A percentile compares a stretch with the other conserved stretches of the same genome.
phyloP scores from a whole-genome alignment of 768 basidiomycete genomes.

The Boletus rubropictus region DNA sequence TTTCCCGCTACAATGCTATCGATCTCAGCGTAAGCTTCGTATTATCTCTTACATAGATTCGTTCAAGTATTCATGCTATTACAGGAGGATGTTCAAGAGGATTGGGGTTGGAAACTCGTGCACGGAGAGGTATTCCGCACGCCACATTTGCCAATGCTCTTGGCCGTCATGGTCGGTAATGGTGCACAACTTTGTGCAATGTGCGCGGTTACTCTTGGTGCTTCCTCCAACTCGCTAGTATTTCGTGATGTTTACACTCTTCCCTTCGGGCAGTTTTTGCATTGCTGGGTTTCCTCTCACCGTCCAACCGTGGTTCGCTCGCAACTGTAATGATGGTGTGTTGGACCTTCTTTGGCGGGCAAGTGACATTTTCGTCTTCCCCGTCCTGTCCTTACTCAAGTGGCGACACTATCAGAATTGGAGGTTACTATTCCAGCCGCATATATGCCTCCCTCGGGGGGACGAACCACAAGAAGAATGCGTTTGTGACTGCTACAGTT shows the following conservation, averaged over 20 bases:
- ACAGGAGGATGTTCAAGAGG: slow-evolving; percentile 94
- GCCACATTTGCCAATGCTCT: slow-evolving; percentile 66
- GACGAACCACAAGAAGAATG: slow-evolving; percentile 68
- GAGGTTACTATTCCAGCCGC: slow-evolving; percentile 84
- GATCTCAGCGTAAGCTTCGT: slow-evolving; percentile 69
- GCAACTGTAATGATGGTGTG: slow-evolving; percentile 65
- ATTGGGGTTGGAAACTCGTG: slow-evolving; percentile 97
- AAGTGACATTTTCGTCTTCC: slow-evolving; percentile 14
- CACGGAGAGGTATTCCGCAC: slow-evolving; percentile 94
- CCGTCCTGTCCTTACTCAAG: neutral
- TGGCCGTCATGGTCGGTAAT: slow-evolving; percentile 88
- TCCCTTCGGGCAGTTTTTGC: slow-evolving; percentile 63
- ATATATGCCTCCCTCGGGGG: slow-evolving; percentile 74
- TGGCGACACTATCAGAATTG: slow-evolving; percentile 46
- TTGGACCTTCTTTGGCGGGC: slow-evolving; percentile 92
- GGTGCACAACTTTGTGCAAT: slow-evolving; percentile 56
- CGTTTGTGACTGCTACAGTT: slow-evolving; percentile 82
- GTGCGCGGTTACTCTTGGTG: slow-evolving; percentile 82
- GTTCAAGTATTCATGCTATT: neutral
- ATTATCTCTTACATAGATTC: neutral
- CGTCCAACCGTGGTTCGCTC: slow-evolving; percentile 90
- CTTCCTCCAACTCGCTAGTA: slow-evolving; percentile 4
- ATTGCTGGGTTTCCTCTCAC: slow-evolving; percentile 87
- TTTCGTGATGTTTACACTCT: slow-evolving; percentile 4
- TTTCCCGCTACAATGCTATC: slow-evolving; percentile 81